Evolutionary conservation across 805 yeast species (phyloP).

Genomic region (Yamadazyma scolyti): DNA sequence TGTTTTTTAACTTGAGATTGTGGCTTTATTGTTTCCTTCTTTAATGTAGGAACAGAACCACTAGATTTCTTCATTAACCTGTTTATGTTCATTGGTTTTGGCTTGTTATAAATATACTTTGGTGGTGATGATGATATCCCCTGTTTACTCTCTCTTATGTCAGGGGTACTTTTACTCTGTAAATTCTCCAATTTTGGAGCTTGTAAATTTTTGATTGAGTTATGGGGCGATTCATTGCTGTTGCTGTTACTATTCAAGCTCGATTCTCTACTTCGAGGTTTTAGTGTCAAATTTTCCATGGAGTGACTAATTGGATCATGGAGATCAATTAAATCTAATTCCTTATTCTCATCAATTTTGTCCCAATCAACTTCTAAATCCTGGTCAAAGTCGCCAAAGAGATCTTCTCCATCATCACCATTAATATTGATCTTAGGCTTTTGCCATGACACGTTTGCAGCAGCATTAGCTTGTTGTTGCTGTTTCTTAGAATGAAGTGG

Average conservation of each 20-base stretch:
- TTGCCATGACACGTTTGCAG: constrained; percentile 29
- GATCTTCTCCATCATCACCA: constrained; percentile 15
- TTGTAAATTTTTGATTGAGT: constrained; percentile 7
- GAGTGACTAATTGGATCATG: constrained; percentile 31
- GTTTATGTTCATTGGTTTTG: constrained; percentile 35
- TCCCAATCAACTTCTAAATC: constrained; percentile 27
- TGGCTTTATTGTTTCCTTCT: constrained; percentile 2
- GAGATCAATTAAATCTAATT: constrained; percentile 60
- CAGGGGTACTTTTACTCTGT: constrained; percentile 10
- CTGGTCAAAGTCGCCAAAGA: constrained; percentile 40
- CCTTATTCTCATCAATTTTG: constrained; percentile 15
- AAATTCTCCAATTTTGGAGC: constrained; percentile 8
- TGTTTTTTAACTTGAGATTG: no score
- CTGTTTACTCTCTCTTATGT: constrained; percentile 2
- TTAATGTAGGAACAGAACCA: background rate
- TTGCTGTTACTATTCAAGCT: constrained; percentile 3
- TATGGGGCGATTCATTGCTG: constrained; percentile 7
- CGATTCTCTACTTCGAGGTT: constrained; percentile 7
- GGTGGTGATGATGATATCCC: constrained; percentile 2
- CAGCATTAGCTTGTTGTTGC: constrained; percentile 22
- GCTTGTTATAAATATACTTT: constrained; percentile 31
- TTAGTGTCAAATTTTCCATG: constrained; percentile 21
- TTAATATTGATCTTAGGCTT: constrained; percentile 11
- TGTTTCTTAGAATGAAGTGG: constrained; percentile 6
- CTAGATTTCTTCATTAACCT: constrained; percentile 23